Evolutionary conservation across 2,329 filamentous ascomycete genomes (phyloP).

Genomic region (Pseudocercospora crystallina): DNA sequence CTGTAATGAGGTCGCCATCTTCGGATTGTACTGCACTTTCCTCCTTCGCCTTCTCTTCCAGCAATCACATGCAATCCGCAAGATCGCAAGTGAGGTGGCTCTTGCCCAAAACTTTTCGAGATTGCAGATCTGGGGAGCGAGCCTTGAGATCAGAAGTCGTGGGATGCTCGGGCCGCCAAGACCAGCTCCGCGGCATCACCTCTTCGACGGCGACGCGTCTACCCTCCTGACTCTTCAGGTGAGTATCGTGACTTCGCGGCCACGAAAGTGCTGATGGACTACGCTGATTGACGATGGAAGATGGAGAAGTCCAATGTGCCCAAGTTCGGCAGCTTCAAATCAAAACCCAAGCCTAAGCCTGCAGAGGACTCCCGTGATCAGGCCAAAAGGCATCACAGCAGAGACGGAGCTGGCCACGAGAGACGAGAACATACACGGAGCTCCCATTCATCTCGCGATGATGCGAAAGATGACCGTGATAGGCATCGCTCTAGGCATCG

Average conservation of each 20-base stretch:
- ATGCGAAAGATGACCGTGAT: no score
- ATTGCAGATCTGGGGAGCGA: no score
- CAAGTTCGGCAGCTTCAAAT: constrained; percentile 74
- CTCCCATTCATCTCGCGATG: no score
- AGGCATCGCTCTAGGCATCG: neutral
- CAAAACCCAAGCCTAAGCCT: constrained; percentile 37
- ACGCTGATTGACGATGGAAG: constrained; percentile 2
- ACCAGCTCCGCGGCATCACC: neutral
- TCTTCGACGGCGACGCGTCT: neutral
- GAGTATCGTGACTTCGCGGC: neutral
- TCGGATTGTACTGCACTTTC: no score
- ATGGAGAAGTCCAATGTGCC: constrained; percentile 49
- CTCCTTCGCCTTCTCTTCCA: no score
- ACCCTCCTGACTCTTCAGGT: neutral
- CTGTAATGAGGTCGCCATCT: constrained; percentile 82
- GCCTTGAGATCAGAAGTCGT: neutral
- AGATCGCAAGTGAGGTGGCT: no score
- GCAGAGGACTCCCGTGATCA: no score
- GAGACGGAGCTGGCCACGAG: no score
- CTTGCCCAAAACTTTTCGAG: no score
- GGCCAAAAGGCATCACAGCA: no score
- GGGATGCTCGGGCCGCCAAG: constrained; percentile 2
- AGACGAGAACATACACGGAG: no score
- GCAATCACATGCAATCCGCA: no score
- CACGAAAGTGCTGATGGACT: neutral